Base-by-base conservation (phyloP, 2,329 filamentous ascomycete genomes). In the Lizonia empirigonia region DNA sequence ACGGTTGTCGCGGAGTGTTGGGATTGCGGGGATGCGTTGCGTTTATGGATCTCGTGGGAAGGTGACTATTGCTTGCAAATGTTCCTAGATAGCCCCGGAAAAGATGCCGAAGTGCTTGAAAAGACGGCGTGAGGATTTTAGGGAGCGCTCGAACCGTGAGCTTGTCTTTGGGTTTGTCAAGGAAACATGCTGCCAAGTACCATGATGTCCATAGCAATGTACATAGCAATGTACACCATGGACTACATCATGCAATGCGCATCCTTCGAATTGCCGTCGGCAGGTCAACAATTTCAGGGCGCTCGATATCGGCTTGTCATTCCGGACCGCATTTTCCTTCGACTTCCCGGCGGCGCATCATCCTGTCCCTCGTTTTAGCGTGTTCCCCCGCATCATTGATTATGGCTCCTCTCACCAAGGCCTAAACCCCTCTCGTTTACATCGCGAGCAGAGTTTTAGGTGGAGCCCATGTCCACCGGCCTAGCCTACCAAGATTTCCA, bases 141-240 rank as follows among this genome's bases (percentile, higher is more conserved):
- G 23, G 29, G 8, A 32, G 26, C 27, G 10, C 12, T 26, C 24
- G 27, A n/a, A 16, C 50, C 40, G 54, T 44, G 50, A 50, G 53
- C 53, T 59, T 59, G 50, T 55, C 55, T 56, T 59, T 55, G 40
- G 55, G 59, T 59, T 64, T 59, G 56, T 59, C 50, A 56, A 53
- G 49, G 55, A 61, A 55, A 53, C 50, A 26, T 35, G 52, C 44
- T 56, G 58, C 63, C 59, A 61, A 63, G 63, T 40, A 39, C 45
- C 18, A 3, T 42, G 26, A 33, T 44, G 29, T 39, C 22, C 30
- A 16, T 38, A 32, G 37, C 33, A 38, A 42, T 46, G 16, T 29
- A 27, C 30, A 16, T 38, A 32, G 37, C 33, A 38, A 42, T 46
- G 16, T 29, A 27, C 32, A 15, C 42, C 42, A 18, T 32, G 15